Percentiles rank a stretch among this genome's conserved stretches.
These are phyloP conservation scores for Musa troglodytarum DNA, from an alignment of 176 grass and related monocot genomes.

Conservation along the genomic window DNA sequence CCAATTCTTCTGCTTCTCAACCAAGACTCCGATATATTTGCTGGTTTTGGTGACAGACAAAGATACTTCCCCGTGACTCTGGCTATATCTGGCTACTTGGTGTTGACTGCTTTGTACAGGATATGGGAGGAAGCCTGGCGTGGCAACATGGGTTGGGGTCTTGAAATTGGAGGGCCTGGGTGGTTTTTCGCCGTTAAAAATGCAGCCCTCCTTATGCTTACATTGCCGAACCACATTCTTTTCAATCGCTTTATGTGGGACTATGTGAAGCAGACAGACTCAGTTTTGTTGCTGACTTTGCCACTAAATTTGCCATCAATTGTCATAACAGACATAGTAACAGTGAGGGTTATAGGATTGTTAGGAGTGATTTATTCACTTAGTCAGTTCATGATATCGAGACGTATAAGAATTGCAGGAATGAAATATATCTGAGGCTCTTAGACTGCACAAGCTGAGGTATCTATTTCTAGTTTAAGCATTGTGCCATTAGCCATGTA, in stretches of 20 bases:
- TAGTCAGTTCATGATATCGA: conserved; percentile 76
- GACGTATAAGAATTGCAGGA: conserved; percentile 83
- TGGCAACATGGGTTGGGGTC: conserved; percentile 51
- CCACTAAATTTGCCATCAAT: conserved; percentile 86
- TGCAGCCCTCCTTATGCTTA: conserved; percentile 61
- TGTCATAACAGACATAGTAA: conserved; percentile 79
- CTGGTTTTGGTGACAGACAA: conserved; percentile 89
- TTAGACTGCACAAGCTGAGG: background rate
- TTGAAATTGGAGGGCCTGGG: conserved; percentile 69
- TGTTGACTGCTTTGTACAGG: conserved; percentile 67
- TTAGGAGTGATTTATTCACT: conserved; percentile 91
- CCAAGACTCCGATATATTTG: conserved; percentile 91
- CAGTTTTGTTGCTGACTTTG: conserved; percentile 72
- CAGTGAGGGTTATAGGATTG: conserved; percentile 80
- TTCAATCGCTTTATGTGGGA: conserved; percentile 99
- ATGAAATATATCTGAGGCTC: conserved; percentile 81
- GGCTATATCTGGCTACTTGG: conserved; percentile 66
- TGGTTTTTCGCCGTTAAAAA: conserved; percentile 95
- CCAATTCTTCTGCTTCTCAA: conserved; percentile 90
- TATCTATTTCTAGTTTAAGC: background rate
- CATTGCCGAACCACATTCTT: conserved; percentile 92
- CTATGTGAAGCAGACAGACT: conserved; percentile 86
- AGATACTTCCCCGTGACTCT: conserved; percentile 84
- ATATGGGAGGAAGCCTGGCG: conserved; percentile 84
- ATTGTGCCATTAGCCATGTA: background rate